Percentiles rank a stretch among this genome's conserved stretches.
Conservation (phyloP, 768 basidiomycete species). For the Mycena chlorophos region DNA sequence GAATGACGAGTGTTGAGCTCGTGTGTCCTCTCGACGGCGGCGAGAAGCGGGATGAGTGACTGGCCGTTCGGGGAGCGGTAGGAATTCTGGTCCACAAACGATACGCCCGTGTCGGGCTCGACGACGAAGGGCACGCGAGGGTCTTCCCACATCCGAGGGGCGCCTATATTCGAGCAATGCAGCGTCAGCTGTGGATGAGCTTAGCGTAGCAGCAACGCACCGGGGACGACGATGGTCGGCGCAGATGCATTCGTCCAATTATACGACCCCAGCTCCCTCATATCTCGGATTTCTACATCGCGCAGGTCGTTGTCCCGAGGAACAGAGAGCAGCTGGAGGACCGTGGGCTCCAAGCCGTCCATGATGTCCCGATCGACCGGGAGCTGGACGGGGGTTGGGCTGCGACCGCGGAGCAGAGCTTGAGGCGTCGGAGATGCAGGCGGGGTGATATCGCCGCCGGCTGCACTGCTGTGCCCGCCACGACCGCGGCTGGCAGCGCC, state of each 20-base stretch:
- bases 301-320: conserved; percentile 22
- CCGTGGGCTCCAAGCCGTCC: no score
- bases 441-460: no score
- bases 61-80: conserved; percentile 34
- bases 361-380: no score
- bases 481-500: no score
- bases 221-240: conserved; percentile 56
- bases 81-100: conserved; percentile 60
- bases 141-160: conserved; percentile 58
- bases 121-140: conserved; percentile 52
- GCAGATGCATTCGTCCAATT: conserved; percentile 46
- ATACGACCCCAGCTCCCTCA: conserved; percentile 51
- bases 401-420: no score
- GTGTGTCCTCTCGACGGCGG: conserved; percentile 42
- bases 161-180: conserved; percentile 47
- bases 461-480: no score
- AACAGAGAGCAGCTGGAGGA: no score
- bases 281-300: conserved; percentile 38
- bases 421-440: no score
- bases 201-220: conserved; percentile 42
- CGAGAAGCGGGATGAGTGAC: conserved; percentile 47
- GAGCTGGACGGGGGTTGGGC: no score
- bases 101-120: conserved; percentile 49
- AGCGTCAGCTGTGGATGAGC: not conserved
- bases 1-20: conserved; percentile 14